Base-by-base conservation (phyloP, 805 yeast species). In the Wickerhamomyces ciferrii region DNA sequence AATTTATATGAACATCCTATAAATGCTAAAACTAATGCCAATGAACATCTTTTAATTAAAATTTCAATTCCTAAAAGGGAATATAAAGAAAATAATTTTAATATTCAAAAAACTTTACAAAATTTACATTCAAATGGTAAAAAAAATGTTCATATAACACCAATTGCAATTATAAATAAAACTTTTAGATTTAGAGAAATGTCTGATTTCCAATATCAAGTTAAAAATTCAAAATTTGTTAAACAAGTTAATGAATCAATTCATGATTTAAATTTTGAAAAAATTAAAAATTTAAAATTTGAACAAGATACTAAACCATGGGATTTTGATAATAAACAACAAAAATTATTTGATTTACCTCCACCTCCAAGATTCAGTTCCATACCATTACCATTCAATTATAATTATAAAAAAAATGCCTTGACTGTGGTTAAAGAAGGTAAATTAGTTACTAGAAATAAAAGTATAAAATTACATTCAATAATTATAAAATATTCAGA, bases 311-410 rank as follows among this genome's bases (percentile, higher is more conserved):
- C 56, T 1, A 56, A 60, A 43, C 74, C 76, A 3, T 68, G 63
- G 55, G 68, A 61, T 39, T 63, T 66, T 17, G 53, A 53, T 39
- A 43, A 53, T 8, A 66, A 41, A 4, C 17, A 41, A 11, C 27
- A 20, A 18, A 20, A 38, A 3, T 36, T 40, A 46, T 74, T 78
- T 47, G 83, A 84, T 49, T 58, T 91, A 15, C 84, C 95, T 2
- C 96, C 98, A 0, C 95, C 97, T 5, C 90, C 97, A 2, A 67
- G 87, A 44, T 86, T 89, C 52, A 83, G 96, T 1, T 79, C 84
- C 39, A 79, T 84, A 14, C 76, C 82, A 34, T 78, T 86, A 44
- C 96, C 97, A 3, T 84, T 79, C 56, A 78, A 80, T 53, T 92
- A 89, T 65, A 78, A 78, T 48, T 94, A 84, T 62, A 83, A 80